Percentiles rank a stretch among this genome's conserved stretches.
Conservation (phyloP, 1,284 basidiomycete species). For the Boletellus sp. region DNA sequence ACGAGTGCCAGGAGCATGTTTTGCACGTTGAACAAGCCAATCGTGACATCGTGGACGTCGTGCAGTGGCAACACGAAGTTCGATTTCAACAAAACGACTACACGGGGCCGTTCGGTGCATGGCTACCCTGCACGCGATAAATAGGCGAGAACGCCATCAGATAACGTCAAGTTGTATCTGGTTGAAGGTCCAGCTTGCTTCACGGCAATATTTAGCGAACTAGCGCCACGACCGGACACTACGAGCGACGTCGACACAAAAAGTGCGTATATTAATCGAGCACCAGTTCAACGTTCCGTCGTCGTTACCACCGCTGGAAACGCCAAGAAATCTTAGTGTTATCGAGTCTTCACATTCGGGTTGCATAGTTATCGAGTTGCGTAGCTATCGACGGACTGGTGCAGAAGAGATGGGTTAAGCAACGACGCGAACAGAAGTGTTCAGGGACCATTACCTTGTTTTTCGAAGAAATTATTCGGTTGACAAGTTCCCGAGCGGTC, state of each 20-base stretch:
- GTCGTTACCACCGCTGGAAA: background rate
- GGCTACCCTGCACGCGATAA: background rate
- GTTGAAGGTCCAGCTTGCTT: background rate
- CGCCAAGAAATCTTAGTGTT: background rate
- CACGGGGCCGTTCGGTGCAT: background rate
- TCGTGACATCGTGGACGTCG: background rate
- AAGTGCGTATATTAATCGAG: background rate
- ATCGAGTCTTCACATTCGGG: background rate
- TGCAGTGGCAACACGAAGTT: background rate
- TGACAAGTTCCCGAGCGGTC: conserved; percentile 20
- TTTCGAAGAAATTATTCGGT: conserved; percentile 10
- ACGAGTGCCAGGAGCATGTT: background rate
- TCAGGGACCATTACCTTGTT: background rate
- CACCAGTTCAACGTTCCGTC: background rate
- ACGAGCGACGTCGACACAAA: background rate
- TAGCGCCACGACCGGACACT: too few species aligned
- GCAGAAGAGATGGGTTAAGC: background rate
- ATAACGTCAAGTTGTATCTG: background rate
- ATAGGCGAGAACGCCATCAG: background rate
- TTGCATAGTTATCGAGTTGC: background rate
- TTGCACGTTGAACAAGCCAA: background rate
- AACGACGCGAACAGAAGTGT: background rate
- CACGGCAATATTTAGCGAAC: background rate
- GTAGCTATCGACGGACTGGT: background rate
- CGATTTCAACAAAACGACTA: background rate